Percentiles rank a stretch among this genome's conserved stretches.
Evolutionary conservation across 352 stramenopile genomes (phyloP).

Genomic region (Phytophthora tubulina): DNA sequence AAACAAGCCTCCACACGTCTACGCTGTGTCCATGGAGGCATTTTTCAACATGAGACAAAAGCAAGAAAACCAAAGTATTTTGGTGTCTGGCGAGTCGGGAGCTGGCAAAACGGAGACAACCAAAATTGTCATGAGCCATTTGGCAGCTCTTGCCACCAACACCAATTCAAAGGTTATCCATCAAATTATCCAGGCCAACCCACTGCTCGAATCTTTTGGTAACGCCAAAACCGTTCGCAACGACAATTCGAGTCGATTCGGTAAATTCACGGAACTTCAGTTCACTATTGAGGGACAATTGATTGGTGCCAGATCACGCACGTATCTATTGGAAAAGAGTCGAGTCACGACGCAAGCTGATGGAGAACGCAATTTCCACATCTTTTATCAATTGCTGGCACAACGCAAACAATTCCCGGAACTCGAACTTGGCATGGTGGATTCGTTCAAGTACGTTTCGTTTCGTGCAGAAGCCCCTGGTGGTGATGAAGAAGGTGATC

Average conservation of each 20-base stretch:
- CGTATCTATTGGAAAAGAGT: conserved; percentile 94
- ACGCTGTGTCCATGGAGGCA: conserved; percentile 88
- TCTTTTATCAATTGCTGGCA: conserved; percentile 94
- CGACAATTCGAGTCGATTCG: conserved; percentile 88
- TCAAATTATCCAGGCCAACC: conserved; percentile 95
- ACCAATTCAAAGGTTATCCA: conserved; percentile 92
- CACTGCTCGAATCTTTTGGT: conserved; percentile 87
- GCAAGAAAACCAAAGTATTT: conserved; percentile 94
- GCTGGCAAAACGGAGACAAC: conserved; percentile 97
- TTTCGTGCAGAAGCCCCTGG: conserved; percentile 37
- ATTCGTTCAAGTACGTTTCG: conserved; percentile 81
- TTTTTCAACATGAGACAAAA: conserved; percentile 85
- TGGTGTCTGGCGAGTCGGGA: conserved; percentile 95
- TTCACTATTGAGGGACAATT: conserved; percentile 79
- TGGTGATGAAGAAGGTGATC: conserved; percentile 68
- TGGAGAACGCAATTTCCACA: conserved; percentile 94
- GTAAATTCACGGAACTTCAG: conserved; percentile 90
- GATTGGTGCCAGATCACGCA: conserved; percentile 85
- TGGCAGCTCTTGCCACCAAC: conserved; percentile 88
- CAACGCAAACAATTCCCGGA: conserved; percentile 67
- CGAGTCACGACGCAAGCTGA: conserved; percentile 87
- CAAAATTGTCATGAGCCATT: conserved; percentile 96
- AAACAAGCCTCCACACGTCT: conserved; percentile 85
- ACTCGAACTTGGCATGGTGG: conserved; percentile 52
- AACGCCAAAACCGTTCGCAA: conserved; percentile 91